These are phyloP conservation scores for Fusarium siculi DNA, from an alignment of 2,329 filamentous ascomycete genomes.

Conservation along the genomic window DNA sequence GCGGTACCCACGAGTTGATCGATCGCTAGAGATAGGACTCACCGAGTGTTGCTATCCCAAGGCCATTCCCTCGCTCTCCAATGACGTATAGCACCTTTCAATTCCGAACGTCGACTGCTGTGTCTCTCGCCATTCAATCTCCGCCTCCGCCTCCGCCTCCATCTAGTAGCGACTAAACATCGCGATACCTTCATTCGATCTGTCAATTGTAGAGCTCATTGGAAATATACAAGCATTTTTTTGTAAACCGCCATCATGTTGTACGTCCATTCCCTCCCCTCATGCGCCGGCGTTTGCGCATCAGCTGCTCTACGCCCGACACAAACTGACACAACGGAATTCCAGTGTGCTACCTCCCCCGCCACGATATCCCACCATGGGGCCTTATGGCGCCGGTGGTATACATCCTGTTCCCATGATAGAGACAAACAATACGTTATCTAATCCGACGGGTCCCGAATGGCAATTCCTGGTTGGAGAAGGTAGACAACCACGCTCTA, in stretches of 20 bases:
- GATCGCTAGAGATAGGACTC: not conserved
- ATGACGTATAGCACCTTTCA: slow-evolving; percentile 18
- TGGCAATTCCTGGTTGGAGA: slow-evolving; percentile 94
- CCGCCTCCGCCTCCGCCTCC: slow-evolving; percentile 6
- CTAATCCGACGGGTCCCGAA: slow-evolving; percentile 82
- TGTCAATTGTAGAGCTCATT: not conserved
- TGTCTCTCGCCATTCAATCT: slow-evolving; percentile 27
- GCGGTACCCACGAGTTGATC: not conserved
- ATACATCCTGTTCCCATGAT: slow-evolving; percentile 78
- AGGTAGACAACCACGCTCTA: slow-evolving; percentile 61
- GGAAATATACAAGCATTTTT: not conserved
- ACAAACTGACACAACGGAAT: slow-evolving; percentile 38
- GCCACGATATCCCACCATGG: slow-evolving; percentile 80
- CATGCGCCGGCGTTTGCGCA: slow-evolving; percentile 1
- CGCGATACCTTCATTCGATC: slow-evolving; percentile 11
- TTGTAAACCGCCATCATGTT: slow-evolving; percentile 37
- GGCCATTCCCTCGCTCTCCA: not conserved
- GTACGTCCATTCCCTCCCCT: slow-evolving; percentile 31
- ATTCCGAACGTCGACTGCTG: slow-evolving; percentile 18
- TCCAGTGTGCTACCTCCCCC: slow-evolving; percentile 85
- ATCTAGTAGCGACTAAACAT: slow-evolving; percentile 19
- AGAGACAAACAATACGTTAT: slow-evolving; percentile 92
- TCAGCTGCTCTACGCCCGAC: slow-evolving; percentile 18
- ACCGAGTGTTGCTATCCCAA: not conserved
- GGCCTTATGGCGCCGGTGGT: slow-evolving; percentile 76